Evolutionary conservation across 2,329 filamentous ascomycete genomes (phyloP), one percentile per base, ranked within the genome.

Genomic region (Fusarium circinatum): DNA sequence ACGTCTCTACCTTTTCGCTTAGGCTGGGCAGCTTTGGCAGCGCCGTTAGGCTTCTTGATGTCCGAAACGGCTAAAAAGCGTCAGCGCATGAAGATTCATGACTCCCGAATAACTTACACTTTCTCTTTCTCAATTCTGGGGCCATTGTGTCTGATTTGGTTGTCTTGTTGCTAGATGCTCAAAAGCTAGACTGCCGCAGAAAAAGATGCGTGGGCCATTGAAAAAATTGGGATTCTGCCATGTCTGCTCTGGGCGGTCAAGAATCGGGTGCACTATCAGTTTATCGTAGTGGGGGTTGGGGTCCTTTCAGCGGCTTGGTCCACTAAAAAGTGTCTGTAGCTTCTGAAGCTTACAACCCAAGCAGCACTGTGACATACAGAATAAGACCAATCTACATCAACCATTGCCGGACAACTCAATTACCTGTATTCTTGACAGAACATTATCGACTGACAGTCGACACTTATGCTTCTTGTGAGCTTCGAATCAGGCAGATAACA

Each of bases 81-180:
- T 80, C 59, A 82, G 75, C 70, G 70, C 56, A 68, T 59, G 68
- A 55, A 42, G 0, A 34, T 4, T 15, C 0, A 13, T 8, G 18
- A 22, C 15, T 15, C 13, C 26, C 24, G 39, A 49, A 4, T 22
- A 13, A 62, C 79, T 65, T 70, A 83, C 81, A 65, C 72, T 82
- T 82, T 79, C 79, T 73, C 74, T 81, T 85, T 64, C 84, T 84
- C 55, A 86, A 78, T 80, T 85, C 83, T 71, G 84, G 84, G 41
- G 85, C 84, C 86, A 87, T 87, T 79, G 75, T 79, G 71, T 77
- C 68, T 73, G 45, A 73, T 77, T 75, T 60, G 66, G 32, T 54
- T 61, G 62, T 64, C 56, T 73, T 55, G 44, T 57, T 68, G 65
- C 62, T 57, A 45, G 65, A 67, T 65, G 61, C 63, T 56, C 66